Percentiles rank a stretch among this genome's conserved stretches.
Evolutionary conservation across 2,329 filamentous ascomycete species (phyloP).

Genomic region (Phialemonium atrogriseum): DNA sequence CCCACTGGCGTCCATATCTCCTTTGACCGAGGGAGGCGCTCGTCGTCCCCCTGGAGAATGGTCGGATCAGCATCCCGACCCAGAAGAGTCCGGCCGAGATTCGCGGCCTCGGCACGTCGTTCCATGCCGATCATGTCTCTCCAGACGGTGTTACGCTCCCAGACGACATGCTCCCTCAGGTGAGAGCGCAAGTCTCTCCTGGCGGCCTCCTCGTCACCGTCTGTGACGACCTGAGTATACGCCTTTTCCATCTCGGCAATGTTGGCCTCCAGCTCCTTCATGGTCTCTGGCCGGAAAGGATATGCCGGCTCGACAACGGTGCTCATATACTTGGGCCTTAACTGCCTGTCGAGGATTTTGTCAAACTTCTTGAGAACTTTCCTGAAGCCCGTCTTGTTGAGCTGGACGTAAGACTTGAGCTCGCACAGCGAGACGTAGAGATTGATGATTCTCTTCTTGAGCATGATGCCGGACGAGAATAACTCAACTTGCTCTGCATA

Average conservation of each 20-base stretch:
- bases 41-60: constrained; percentile 78
- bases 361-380: constrained; percentile 99
- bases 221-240: constrained; percentile 76
- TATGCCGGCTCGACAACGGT: constrained; percentile 68
- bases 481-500: constrained; percentile 66
- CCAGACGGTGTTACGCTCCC: constrained; percentile 99
- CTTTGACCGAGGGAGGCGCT: constrained; percentile 51
- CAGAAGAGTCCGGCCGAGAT: constrained; percentile 76
- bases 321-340: constrained; percentile 71
- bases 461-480: constrained; percentile 63
- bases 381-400: constrained; percentile 93
- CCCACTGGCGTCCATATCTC: constrained; percentile 75
- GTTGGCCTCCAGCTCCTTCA: constrained; percentile 60
- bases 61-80: constrained; percentile 64
- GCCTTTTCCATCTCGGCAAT: constrained; percentile 68
- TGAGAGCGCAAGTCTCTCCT: constrained; percentile 83
- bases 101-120: constrained; percentile 86
- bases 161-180: constrained; percentile 91
- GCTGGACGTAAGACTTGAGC: constrained; percentile 88
- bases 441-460: constrained; percentile 85
- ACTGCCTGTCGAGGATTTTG: constrained; percentile 79
- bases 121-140: constrained; percentile 98
- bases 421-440: constrained; percentile 91
- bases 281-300: constrained; percentile 69
- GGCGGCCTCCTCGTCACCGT: constrained; percentile 68